Conservation (phyloP, 371 early-diverging fungal genomes). For the Rhizomucor pusillus region DNA sequence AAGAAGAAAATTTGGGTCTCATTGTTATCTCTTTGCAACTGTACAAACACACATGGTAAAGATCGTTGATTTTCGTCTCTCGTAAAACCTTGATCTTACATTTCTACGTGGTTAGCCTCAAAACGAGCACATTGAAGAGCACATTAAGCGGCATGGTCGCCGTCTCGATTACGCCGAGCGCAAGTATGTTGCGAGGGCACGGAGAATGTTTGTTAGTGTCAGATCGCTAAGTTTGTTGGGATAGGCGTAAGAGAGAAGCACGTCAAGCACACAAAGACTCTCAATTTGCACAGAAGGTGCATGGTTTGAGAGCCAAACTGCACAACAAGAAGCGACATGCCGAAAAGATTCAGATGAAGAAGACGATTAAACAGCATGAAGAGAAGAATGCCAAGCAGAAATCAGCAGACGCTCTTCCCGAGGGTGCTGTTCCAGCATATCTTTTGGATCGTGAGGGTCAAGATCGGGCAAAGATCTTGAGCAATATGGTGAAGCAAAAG, state of each 20-base stretch:
- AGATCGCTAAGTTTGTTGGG: background rate
- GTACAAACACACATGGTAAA: too few relatives aligned
- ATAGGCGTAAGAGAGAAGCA: constrained; percentile 96
- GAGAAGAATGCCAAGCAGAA: constrained; percentile 92
- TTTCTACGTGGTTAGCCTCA: constrained; percentile 77
- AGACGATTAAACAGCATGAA: constrained; percentile 97
- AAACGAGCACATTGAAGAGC: constrained; percentile 99
- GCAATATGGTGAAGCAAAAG: constrained; percentile 99
- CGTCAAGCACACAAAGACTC: constrained; percentile 90
- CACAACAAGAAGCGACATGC: constrained; percentile 98
- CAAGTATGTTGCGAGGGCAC: constrained; percentile 59
- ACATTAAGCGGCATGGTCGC: constrained; percentile 98
- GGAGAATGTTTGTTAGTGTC: background rate
- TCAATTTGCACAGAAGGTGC: constrained; percentile 95
- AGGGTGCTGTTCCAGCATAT: constrained; percentile 98
- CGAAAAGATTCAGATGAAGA: constrained; percentile 99
- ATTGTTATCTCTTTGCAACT: too few relatives aligned
- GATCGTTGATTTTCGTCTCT: too few relatives aligned
- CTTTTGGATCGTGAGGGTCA: constrained; percentile 99
- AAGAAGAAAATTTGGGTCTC: too few relatives aligned
- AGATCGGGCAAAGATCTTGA: constrained; percentile 94
- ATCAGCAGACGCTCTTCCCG: constrained; percentile 84
- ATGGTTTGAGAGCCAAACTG: constrained; percentile 98
- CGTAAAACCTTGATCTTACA: background rate
- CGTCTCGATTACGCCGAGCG: constrained; percentile 96